Base-by-base conservation (phyloP, 2,329 filamentous ascomycete genomes). In the Aureobasidium leucospermi region DNA sequence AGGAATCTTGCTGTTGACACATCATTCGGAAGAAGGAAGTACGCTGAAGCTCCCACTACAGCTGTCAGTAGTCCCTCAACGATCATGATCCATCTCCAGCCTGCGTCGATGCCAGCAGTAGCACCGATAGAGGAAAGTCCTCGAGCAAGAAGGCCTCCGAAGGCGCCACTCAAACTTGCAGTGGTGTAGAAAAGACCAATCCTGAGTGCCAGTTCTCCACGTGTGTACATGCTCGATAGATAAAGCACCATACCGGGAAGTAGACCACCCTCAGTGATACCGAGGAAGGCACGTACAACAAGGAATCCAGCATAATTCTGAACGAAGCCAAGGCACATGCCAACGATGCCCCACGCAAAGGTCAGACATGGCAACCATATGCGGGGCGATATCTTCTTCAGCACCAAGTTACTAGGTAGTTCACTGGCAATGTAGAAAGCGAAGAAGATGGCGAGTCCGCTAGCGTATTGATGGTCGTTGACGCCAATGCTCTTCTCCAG, bases 1-100 rank as follows among this genome's bases (percentile, higher is more conserved):
- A 89, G 76, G 67, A 88, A 87, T 0, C 68, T 71, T 1, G 85
- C 84, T 2, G 73, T 77, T 3, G 70, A 73, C 4, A 84, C 83
- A 65, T 83, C 86, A 67, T 87, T 84, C 61, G 81, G 73, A 66
- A 86, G 81, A 46, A 76, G 71, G 68, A 77, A 81, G 47, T 61
- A 64, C 16, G 62, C 61, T 15, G 58, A 52, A 66, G 77, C 79
- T 41, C 76, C 77, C 39, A 67, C 64, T 45, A 78, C 63, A 45
- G 79, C 72, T 1, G 63, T 64, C 28, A 62, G 46, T 8, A 67
- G 39, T 23, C 62, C 63, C 61, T 67, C 58, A 16, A 66, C 41
- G n/a, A 67, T 63, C 39, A 66, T 64, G n/a, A 69, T 65, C 68
- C 65, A 66, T 60, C 64, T 60, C 69, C 69, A 73, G 10, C 69